phyloP scores from a whole-genome alignment of 2,329 filamentous ascomycete genomes.

The Penicillium sp. region DNA sequence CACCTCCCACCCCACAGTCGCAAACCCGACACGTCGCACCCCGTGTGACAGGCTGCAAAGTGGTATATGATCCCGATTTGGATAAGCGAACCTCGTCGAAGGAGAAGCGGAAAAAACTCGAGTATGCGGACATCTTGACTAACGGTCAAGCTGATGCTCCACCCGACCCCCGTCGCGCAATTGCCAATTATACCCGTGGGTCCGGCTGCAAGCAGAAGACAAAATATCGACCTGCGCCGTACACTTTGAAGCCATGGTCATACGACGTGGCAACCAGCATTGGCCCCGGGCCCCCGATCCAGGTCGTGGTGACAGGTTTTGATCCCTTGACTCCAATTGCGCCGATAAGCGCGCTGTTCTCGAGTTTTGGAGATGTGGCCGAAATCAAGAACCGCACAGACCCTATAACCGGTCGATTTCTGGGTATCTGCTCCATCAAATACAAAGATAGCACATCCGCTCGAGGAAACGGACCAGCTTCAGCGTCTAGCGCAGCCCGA shows the following conservation, averaged over 20 bases:
- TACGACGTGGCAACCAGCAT: constrained; percentile 82
- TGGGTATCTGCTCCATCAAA: constrained; percentile 88
- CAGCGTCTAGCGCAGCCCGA: constrained; percentile 77
- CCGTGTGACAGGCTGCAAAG: constrained; percentile 57
- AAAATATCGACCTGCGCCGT: constrained; percentile 71
- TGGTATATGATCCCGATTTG: constrained; percentile 63
- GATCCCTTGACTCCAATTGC: constrained; percentile 79
- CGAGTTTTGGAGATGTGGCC: constrained; percentile 66
- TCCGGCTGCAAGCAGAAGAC: constrained; percentile 65
- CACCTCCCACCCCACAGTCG: constrained; percentile 47
- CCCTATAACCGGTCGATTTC: constrained; percentile 87
- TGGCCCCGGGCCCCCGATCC: constrained; percentile 82
- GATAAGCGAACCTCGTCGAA: constrained; percentile 57
- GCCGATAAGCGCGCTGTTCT: constrained; percentile 40
- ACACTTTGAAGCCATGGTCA: constrained; percentile 75
- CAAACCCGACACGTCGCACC: constrained; percentile 51
- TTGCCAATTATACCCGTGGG: constrained; percentile 61
- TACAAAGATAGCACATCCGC: constrained; percentile 70
- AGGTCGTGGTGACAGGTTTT: constrained; percentile 93
- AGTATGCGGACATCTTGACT: constrained; percentile 54
- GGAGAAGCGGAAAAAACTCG: constrained; percentile 55
- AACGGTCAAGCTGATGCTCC: constrained; percentile 63
- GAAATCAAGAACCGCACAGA: constrained; percentile 93
- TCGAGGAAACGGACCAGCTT: constrained; percentile 54
- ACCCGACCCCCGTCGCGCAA: constrained; percentile 76